phyloP scores from a whole-genome alignment of 2,329 filamentous ascomycete genomes.

The Arachnomyces sp. region DNA sequence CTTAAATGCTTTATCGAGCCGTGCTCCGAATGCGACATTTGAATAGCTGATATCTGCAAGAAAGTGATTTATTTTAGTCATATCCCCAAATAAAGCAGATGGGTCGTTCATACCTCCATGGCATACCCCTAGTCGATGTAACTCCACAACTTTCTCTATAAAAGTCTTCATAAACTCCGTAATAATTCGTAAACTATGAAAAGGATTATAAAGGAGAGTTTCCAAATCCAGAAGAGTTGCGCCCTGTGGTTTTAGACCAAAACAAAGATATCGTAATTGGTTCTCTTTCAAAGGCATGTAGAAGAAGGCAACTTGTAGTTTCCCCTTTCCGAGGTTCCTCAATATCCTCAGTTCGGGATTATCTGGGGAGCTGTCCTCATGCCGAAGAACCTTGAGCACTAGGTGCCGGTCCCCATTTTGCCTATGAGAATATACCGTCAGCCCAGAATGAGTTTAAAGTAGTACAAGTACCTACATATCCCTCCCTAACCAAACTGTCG shows the following conservation, averaged over 20 bases:
- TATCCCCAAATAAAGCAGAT: neutral
- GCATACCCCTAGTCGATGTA: constrained; percentile 6
- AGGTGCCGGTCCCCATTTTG: neutral
- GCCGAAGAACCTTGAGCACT: constrained; percentile 5
- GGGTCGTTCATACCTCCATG: constrained; percentile 10
- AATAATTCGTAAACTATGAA: neutral
- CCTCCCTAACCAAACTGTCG: constrained; percentile 11
- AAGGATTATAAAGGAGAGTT: neutral
- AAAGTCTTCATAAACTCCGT: constrained; percentile 2
- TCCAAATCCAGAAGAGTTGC: neutral
- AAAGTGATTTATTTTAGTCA: constrained; percentile 1
- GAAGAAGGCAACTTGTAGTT: constrained; percentile 8
- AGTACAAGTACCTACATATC: constrained; percentile 2
- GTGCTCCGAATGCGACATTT: constrained; percentile 5
- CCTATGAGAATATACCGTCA: too few relatives aligned
- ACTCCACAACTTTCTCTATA: constrained; percentile 4
- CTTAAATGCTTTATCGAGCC: constrained; percentile 4
- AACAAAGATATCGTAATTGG: constrained; percentile 6
- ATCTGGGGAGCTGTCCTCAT: constrained; percentile 6
- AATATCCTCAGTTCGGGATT: constrained; percentile 9
- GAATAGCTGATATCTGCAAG: constrained; percentile 7
- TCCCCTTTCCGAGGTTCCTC: constrained; percentile 5
- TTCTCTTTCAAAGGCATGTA: constrained; percentile 2
- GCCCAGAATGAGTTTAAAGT: too few relatives aligned
- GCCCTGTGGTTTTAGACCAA: constrained; percentile 8